These are phyloP conservation scores for Blastobotrys buckinghamii DNA, from an alignment of 1,139 yeast genomes.

Conservation along the genomic window DNA sequence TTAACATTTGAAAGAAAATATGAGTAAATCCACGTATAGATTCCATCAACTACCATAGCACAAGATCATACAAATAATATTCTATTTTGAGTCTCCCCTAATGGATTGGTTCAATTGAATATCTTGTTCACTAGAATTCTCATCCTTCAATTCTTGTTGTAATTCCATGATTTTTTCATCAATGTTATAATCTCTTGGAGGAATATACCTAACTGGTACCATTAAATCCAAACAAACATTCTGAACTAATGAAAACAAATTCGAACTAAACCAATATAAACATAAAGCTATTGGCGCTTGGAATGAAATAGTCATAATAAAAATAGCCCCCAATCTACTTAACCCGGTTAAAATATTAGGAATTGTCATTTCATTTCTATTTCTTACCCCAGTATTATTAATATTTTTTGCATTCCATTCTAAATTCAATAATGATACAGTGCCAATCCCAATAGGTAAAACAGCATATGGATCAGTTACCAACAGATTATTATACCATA, in stretches of 20 bases:
- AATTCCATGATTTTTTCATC: neutral
- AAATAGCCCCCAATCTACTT: constrained; percentile 68
- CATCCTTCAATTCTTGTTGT: no score
- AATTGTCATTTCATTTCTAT: constrained; percentile 32
- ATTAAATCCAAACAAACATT: constrained; percentile 64
- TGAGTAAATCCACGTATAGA: no score
- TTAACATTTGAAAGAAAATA: no score
- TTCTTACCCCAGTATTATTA: constrained; percentile 27
- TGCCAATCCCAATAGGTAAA: constrained; percentile 67
- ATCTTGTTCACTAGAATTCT: no score
- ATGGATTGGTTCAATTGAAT: no score
- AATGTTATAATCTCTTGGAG: constrained; percentile 4
- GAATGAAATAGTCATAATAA: constrained; percentile 75
- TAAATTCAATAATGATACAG: constrained; percentile 64
- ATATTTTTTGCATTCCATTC: constrained; percentile 58
- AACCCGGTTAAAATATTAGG: constrained; percentile 53
- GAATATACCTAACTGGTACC: constrained; percentile 42
- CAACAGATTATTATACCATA: constrained; percentile 59
- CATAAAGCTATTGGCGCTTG: constrained; percentile 82
- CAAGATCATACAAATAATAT: no score
- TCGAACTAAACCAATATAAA: constrained; percentile 84
- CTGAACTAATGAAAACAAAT: constrained; percentile 66
- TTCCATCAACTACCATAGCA: no score
- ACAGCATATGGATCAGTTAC: constrained; percentile 56
- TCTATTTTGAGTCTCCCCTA: no score